Evolutionary conservation across 2,329 filamentous ascomycete species (phyloP).

Genomic region (Talaromyces piceae): DNA sequence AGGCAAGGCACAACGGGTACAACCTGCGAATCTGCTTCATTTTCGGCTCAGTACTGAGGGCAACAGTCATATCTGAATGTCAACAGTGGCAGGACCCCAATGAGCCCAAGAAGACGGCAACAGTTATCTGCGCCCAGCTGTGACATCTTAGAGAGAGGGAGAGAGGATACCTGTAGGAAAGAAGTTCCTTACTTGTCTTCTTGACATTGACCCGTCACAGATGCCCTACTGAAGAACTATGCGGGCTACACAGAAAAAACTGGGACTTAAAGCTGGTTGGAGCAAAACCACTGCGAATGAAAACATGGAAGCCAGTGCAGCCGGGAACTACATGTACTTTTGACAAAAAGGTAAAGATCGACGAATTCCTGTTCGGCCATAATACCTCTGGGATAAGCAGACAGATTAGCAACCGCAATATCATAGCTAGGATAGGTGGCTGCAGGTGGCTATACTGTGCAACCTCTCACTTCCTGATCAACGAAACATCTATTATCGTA

Average conservation of each 20-base stretch:
- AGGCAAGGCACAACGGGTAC: constrained; percentile 41
- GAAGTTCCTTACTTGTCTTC: background rate
- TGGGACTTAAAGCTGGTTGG: background rate
- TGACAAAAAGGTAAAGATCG: background rate
- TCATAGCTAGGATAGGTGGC: background rate
- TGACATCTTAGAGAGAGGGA: background rate
- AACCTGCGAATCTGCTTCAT: constrained; percentile 42
- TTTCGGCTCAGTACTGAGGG: background rate
- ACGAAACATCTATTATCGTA: too few relatives aligned
- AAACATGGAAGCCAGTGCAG: background rate
- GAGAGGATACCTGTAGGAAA: background rate
- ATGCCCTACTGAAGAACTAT: background rate
- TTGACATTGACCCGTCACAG: background rate
- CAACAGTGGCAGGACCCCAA: background rate
- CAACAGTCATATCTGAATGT: background rate
- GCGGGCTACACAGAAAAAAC: background rate
- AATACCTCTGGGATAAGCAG: background rate
- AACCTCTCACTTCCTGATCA: background rate
- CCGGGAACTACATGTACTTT: background rate
- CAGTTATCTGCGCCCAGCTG: background rate
- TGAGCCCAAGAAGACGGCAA: background rate
- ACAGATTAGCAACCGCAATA: background rate
- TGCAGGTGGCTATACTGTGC: background rate
- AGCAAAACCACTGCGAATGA: background rate
- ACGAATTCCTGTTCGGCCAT: background rate